A percentile compares a stretch with the other conserved stretches of the same genome.
phyloP scores from a whole-genome alignment of 108 stramenopile genomes.

The Cyclotella kingstonii region DNA sequence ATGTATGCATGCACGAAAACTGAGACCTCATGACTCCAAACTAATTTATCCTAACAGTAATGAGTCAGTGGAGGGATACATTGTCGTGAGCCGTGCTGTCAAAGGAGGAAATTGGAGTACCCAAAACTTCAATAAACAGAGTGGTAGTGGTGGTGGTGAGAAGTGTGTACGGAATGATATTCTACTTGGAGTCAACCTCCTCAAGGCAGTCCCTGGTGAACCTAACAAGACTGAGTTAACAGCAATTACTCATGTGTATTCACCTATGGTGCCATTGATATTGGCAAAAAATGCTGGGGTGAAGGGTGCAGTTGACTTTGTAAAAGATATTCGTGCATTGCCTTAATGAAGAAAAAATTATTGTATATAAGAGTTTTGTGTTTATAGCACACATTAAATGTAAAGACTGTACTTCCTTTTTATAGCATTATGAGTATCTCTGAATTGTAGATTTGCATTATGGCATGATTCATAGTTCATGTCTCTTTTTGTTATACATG shows the following conservation, averaged over 20 bases:
- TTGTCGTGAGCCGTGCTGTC: conserved; percentile 82
- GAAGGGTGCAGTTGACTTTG: conserved; percentile 76
- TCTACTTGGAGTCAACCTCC: conserved; percentile 81
- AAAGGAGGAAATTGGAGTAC: conserved; percentile 38
- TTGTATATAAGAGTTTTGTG: too few species aligned
- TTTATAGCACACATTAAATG: too few species aligned
- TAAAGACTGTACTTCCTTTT: too few species aligned
- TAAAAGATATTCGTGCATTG: conserved; percentile 70
- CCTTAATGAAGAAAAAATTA: conserved; percentile 5
- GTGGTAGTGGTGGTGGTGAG: conserved; percentile 1
- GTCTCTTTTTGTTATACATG: too few species aligned
- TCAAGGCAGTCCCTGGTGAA: conserved; percentile 53
- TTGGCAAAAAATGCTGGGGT: conserved; percentile 74
- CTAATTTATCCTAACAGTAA: neutral
- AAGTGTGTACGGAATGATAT: conserved; percentile 63
- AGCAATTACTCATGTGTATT: conserved; percentile 79
- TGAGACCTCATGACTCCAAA: conserved; percentile 31
- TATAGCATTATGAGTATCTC: too few species aligned
- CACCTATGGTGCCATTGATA: conserved; percentile 65
- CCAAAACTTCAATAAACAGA: neutral
- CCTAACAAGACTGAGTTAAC: conserved; percentile 65
- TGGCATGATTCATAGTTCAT: too few species aligned
- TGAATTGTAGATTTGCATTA: too few species aligned
- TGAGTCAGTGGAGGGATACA: conserved; percentile 42
- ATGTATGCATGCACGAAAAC: conserved; percentile 66